These are phyloP conservation scores for Sanghuangporus weigelae DNA, from an alignment of 1,284 basidiomycete species.

Conservation along the genomic window DNA sequence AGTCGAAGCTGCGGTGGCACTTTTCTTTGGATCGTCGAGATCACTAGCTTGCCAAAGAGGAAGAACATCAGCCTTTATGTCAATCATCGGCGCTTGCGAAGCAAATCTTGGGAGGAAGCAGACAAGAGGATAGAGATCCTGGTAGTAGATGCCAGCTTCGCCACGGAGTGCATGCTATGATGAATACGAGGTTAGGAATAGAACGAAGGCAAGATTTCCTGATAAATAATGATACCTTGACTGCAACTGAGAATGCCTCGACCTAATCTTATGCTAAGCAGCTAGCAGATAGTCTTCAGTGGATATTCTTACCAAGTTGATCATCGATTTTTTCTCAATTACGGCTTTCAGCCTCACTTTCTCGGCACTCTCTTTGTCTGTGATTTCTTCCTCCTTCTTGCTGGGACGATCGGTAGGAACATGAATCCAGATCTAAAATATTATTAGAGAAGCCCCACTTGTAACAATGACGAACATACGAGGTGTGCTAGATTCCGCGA, in stretches of 20 bases:
- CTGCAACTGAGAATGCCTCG: slow-evolving; percentile 57
- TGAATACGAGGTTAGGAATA: neutral
- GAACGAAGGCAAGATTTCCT: neutral
- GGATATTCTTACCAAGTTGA: slow-evolving; percentile 47
- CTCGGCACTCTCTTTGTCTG: slow-evolving; percentile 22
- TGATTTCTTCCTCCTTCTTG: slow-evolving; percentile 22
- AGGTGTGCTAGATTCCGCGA: slow-evolving; percentile 51
- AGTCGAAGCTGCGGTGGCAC: slow-evolving; percentile 13
- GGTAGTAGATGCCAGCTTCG: slow-evolving; percentile 42
- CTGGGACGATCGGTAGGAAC: slow-evolving; percentile 42
- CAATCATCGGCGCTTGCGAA: slow-evolving; percentile 27
- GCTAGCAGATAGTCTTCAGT: neutral
- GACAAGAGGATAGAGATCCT: slow-evolving; percentile 34
- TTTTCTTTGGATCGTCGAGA: slow-evolving; percentile 32
- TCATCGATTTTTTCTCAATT: slow-evolving; percentile 71
- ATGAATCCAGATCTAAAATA: slow-evolving; percentile 55
- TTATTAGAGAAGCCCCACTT: neutral
- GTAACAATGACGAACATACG: slow-evolving; percentile 27
- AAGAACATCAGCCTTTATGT: slow-evolving; percentile 41
- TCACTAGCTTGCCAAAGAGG: slow-evolving; percentile 48
- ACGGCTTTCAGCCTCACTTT: slow-evolving; percentile 42
- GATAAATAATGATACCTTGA: slow-evolving; percentile 39
- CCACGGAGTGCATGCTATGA: slow-evolving; percentile 35
- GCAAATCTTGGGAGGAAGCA: slow-evolving; percentile 58
- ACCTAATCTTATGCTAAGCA: slow-evolving; percentile 31